Conservation (phyloP, 2,329 filamentous ascomycete genomes). For the Phyllosticta citrichinensis region DNA sequence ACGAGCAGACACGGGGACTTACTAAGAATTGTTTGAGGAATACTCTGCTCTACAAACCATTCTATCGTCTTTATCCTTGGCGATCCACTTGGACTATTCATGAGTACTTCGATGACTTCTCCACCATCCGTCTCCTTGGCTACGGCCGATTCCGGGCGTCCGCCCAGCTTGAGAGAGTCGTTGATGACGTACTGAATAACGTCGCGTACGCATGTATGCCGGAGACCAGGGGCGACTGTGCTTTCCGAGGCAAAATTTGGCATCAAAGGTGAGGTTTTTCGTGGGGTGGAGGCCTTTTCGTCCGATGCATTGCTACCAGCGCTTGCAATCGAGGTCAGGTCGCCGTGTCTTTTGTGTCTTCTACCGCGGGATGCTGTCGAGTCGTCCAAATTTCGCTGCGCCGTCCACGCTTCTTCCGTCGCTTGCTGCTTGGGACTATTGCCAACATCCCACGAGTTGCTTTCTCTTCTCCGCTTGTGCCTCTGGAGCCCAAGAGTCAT, state of each 20-base stretch:
- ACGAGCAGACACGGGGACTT: constrained; percentile 10
- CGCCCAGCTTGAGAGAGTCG: constrained; percentile 42
- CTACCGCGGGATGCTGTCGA: not conserved
- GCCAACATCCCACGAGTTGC: constrained; percentile 21
- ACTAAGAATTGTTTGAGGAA: constrained; percentile 44
- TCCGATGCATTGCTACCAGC: constrained; percentile 1
- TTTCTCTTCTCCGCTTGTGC: constrained; percentile 35
- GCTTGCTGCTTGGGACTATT: constrained; percentile 14
- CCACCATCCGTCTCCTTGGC: constrained; percentile 37
- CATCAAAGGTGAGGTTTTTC: constrained; percentile 13
- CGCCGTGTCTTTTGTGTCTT: not conserved
- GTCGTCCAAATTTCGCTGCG: not conserved
- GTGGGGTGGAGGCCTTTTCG: not conserved
- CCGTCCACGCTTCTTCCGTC: not conserved
- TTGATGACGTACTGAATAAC: constrained; percentile 43
- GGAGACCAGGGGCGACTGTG: constrained; percentile 36
- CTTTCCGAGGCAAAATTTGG: constrained; percentile 28
- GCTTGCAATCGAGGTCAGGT: constrained; percentile 5
- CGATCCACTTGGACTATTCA: constrained; percentile 34
- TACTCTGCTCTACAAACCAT: constrained; percentile 39
- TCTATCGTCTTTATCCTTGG: constrained; percentile 38
- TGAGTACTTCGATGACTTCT: constrained; percentile 40
- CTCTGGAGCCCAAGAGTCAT: constrained; percentile 28
- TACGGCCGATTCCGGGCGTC: constrained; percentile 42
- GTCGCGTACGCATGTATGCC: constrained; percentile 39